Conservation (phyloP, 495 filamentous ascomycete species). For the Aspergillus kassunensis region DNA sequence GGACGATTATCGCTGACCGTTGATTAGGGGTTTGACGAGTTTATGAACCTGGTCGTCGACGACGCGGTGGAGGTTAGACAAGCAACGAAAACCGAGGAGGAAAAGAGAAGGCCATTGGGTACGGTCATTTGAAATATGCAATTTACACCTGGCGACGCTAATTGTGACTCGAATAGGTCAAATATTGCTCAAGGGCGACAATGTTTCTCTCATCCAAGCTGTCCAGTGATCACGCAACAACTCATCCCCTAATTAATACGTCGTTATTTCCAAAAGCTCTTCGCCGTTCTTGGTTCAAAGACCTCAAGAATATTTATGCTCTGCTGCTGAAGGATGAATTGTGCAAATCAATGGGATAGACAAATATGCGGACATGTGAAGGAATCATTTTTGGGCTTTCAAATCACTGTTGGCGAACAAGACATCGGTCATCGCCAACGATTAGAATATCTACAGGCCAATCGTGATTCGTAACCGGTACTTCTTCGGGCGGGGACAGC, state of each 20-base stretch:
- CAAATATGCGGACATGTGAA: conserved; percentile 16
- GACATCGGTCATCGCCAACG: conserved; percentile 50
- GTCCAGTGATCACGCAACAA: conserved; percentile 41
- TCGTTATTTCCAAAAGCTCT: conserved; percentile 2
- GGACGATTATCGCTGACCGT: not conserved
- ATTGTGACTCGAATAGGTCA: conserved; percentile 59
- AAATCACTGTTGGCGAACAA: conserved; percentile 31
- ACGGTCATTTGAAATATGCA: conserved; percentile 26
- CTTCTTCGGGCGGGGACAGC: conserved; percentile 52
- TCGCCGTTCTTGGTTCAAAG: conserved; percentile 9
- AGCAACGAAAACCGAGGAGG: conserved; percentile 74
- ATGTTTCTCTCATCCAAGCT: conserved; percentile 90
- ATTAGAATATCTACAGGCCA: conserved; percentile 65
- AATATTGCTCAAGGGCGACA: conserved; percentile 96
- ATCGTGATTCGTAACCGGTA: conserved; percentile 66
- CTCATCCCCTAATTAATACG: not conserved
- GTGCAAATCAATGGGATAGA: conserved; percentile 18
- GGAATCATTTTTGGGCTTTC: conserved; percentile 15
- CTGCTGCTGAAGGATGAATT: conserved; percentile 14
- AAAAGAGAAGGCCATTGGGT: conserved; percentile 79
- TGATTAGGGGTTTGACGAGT: conserved; percentile 87
- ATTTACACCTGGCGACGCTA: conserved; percentile 3
- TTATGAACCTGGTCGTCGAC: conserved; percentile 98
- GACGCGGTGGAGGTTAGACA: conserved; percentile 91
- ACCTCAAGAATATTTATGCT: conserved; percentile 21